Evolutionary conservation across 768 basidiomycete species (phyloP).

Genomic region (Xerocomellus intermedius): DNA sequence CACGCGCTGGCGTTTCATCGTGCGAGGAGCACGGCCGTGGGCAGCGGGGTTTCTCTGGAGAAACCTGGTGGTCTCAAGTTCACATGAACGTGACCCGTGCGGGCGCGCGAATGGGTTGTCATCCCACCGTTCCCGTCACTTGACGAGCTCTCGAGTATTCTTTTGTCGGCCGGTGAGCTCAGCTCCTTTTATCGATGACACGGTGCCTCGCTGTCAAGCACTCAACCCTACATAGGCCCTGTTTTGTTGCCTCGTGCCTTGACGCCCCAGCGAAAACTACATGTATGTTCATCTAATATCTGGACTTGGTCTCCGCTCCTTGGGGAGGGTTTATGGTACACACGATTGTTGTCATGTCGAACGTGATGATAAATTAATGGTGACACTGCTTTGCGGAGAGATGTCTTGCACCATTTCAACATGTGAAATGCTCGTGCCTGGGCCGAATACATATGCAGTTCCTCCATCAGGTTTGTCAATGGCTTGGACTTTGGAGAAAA

Average conservation of each 20-base stretch:
- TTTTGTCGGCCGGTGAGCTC: too few relatives aligned
- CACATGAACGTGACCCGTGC: neutral
- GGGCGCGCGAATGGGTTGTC: neutral
- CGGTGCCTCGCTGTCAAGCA: too few relatives aligned
- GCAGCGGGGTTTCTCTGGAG: conserved; percentile 11
- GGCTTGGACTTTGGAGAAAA: too few relatives aligned
- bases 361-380: neutral
- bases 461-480: too few relatives aligned
- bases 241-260: neutral
- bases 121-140: neutral
- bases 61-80: conserved; percentile 6
- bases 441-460: too few relatives aligned
- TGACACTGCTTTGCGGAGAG: too few relatives aligned
- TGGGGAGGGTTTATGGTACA: neutral
- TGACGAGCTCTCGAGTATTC: neutral
- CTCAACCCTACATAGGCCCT: neutral
- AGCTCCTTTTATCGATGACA: neutral
- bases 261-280: neutral
- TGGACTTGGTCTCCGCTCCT: neutral
- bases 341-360: neutral
- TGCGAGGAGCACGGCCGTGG: conserved; percentile 28
- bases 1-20: conserved; percentile 66
- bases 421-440: too few relatives aligned
- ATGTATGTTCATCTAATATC: conserved; percentile 6
- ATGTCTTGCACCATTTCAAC: too few relatives aligned